phyloP scores from a whole-genome alignment of 495 filamentous ascomycete species.

The Jackrogersella multiformis region DNA sequence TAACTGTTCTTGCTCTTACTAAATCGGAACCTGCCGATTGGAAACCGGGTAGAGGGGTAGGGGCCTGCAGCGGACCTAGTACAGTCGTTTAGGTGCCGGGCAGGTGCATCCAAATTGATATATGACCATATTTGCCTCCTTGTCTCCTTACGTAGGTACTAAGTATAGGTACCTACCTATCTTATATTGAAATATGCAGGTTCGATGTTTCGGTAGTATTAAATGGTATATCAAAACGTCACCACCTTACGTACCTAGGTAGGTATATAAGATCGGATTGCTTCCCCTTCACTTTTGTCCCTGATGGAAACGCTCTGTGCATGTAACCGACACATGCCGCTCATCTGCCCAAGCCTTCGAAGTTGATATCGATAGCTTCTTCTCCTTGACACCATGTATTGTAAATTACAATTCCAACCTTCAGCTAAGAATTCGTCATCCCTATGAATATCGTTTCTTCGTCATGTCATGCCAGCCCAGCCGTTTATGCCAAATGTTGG shows the following conservation, averaged over 20 bases:
- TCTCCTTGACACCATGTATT: background rate
- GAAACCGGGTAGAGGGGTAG: conserved; percentile 14
- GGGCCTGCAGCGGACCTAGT: background rate
- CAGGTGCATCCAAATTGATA: background rate
- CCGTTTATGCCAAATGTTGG: conserved; percentile 66
- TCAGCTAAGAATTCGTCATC: background rate
- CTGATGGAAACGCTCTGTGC: conserved; percentile 4
- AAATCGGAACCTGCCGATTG: conserved; percentile 22
- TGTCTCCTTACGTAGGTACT: background rate
- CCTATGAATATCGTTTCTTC: background rate
- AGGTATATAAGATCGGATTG: background rate
- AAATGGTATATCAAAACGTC: conserved; percentile 10
- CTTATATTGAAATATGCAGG: background rate
- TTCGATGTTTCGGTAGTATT: background rate
- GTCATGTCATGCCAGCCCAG: background rate
- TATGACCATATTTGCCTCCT: no score
- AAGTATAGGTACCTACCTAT: background rate
- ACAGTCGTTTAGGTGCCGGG: background rate
- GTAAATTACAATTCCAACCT: background rate
- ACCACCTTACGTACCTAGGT: no score
- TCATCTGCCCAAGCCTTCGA: background rate
- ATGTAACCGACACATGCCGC: conserved; percentile 1
- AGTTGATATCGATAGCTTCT: background rate
- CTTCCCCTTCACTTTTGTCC: background rate
- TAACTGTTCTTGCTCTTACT: conserved; percentile 10